A percentile compares a stretch with the other conserved stretches of the same genome.
Evolutionary conservation across 1,284 basidiomycete species (phyloP).

Genomic region (Stygiomarasmius scandens): DNA sequence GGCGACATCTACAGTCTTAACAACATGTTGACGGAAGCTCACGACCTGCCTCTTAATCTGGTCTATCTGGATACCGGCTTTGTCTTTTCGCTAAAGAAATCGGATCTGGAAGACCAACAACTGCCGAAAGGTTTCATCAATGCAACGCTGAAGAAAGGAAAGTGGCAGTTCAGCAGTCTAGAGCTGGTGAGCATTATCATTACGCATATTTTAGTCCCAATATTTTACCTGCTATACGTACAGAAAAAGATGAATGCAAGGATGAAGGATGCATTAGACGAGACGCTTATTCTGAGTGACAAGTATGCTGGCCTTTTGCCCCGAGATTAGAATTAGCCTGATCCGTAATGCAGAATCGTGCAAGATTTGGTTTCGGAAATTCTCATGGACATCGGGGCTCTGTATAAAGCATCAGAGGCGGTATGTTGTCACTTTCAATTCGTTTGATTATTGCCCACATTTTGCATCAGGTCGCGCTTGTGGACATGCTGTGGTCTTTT

Average conservation of each 20-base stretch:
- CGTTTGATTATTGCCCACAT: neutral
- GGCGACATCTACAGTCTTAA: conserved; percentile 79
- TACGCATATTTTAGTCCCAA: neutral
- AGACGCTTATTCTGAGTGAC: conserved; percentile 81
- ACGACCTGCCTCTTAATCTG: conserved; percentile 65
- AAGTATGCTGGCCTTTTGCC: conserved; percentile 42
- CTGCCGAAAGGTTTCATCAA: conserved; percentile 76
- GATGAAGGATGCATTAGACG: conserved; percentile 83
- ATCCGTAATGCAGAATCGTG: conserved; percentile 58
- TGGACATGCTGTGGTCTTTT: conserved; percentile 88
- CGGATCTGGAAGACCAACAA: conserved; percentile 56
- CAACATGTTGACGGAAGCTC: conserved; percentile 56
- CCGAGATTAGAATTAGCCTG: neutral
- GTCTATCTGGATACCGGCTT: conserved; percentile 76
- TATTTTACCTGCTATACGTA: neutral
- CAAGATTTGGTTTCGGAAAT: conserved; percentile 70
- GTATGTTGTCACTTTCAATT: conserved; percentile 39
- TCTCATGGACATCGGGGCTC: conserved; percentile 64
- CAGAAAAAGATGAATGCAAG: conserved; percentile 85
- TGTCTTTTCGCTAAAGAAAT: conserved; percentile 69
- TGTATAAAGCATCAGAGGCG: conserved; percentile 91
- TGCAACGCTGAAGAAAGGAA: conserved; percentile 64
- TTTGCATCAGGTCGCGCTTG: conserved; percentile 63
- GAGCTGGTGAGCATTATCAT: conserved; percentile 61
- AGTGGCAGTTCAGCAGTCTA: conserved; percentile 76